These are phyloP conservation scores for Thielaviopsis cerberus DNA, from an alignment of 2,329 filamentous ascomycete genomes.

Conservation along the genomic window DNA sequence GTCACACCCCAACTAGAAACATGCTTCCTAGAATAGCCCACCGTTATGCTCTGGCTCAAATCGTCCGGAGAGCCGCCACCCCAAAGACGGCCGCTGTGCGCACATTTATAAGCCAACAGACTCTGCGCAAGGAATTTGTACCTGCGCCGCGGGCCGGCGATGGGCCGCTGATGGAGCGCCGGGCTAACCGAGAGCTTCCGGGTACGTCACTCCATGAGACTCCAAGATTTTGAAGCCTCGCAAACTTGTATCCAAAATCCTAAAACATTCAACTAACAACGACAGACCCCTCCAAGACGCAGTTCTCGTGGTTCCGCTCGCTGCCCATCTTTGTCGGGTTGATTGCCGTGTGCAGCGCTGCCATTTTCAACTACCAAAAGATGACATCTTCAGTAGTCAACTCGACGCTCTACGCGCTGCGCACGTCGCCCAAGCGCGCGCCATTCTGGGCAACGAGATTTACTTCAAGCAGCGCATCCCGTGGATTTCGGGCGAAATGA, in stretches of 20 bases:
- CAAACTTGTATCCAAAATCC: too few relatives aligned
- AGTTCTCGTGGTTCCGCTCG: slow-evolving; percentile 49
- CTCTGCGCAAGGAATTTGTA: slow-evolving; percentile 30
- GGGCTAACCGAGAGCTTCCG: slow-evolving; percentile 47
- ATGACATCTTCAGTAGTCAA: slow-evolving; percentile 70
- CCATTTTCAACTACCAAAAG: slow-evolving; percentile 99
- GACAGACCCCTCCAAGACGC: slow-evolving; percentile 24
- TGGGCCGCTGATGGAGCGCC: slow-evolving; percentile 45
- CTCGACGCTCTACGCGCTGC: slow-evolving; percentile 77
- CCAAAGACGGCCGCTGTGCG: neutral
- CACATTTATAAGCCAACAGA: neutral
- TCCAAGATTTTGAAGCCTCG: too few relatives aligned
- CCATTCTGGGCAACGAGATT: slow-evolving; percentile 68
- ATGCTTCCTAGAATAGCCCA: slow-evolving; percentile 11
- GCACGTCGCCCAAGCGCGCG: slow-evolving; percentile 61
- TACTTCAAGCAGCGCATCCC: slow-evolving; percentile 64
- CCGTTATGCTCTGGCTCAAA: slow-evolving; percentile 1
- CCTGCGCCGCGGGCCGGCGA: slow-evolving; percentile 39
- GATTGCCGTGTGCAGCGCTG: slow-evolving; percentile 52
- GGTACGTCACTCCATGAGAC: slow-evolving; percentile 23
- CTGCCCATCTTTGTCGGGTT: slow-evolving; percentile 63
- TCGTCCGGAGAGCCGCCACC: neutral
- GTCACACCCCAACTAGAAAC: too few relatives aligned
- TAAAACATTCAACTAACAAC: too few relatives aligned
- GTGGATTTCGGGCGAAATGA: slow-evolving; percentile 74